Evolutionary conservation across 2,329 filamentous ascomycete genomes (phyloP), one percentile per base, ranked within the genome.

Genomic region (Xenosphaeropsis pyriputrescens): DNA sequence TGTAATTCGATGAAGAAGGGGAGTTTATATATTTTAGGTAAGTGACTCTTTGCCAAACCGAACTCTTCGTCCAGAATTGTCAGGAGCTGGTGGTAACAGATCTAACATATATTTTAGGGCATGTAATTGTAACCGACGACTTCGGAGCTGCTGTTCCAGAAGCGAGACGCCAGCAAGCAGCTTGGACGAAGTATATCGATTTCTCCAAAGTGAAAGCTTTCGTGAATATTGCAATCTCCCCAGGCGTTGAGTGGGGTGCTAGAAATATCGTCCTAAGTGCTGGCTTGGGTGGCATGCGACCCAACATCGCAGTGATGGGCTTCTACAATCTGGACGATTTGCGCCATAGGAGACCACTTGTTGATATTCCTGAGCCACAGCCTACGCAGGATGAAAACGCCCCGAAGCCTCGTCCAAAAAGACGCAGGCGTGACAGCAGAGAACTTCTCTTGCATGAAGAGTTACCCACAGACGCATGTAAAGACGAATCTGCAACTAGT

Each of bases 1-100:
- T 93, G 85, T 59, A 93, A 93, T 55, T 86, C 84, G 0, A 62
- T 93, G 54, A 93, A 93, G 55, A 93, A 93, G 51, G 86, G 85
- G 0, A 78, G 76, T 0, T 57, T 93, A 1, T 93, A 91, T 54
- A 51, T 41, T 11, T 37, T 41, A 16, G 37, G 37, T 39, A 29
- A 29, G 32, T 15, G 14, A 29, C 18, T 9, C 12, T 26, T 6
- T 26, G 8, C 12, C 8, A 26, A 19, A 9, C 22, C 3, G 22
- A 9, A 26, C 8, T 3, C 4, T 6, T 26, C 8, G 8, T 26
- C 22, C 8, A 26, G n/a, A n/a, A 26, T 6, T 26, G 5, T 15
- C 8, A 8, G 13, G 12, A 22, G 8, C 29, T 29, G 11, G 16
- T 18, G 4, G 11, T 16, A 5, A 26, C 14, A 9, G 29, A 13